phyloP scores from a whole-genome alignment of 768 basidiomycete species.

The Favolaschia claudopus region DNA sequence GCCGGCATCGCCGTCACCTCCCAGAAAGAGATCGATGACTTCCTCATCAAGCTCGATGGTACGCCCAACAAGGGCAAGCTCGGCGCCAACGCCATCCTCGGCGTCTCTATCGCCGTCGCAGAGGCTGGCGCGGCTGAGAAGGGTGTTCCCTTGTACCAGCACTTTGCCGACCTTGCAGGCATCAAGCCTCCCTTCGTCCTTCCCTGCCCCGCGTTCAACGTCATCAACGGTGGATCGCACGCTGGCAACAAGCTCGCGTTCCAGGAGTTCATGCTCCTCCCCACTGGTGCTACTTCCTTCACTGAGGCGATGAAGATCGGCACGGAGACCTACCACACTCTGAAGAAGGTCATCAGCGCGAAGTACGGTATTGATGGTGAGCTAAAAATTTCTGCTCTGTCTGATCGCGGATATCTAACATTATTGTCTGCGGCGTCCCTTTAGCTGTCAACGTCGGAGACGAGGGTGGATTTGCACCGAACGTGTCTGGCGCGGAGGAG shows the following conservation, averaged over 20 bases:
- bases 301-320: slow-evolving; percentile 99
- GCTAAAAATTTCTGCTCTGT: no score
- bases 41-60: slow-evolving; percentile 97
- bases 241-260: slow-evolving; percentile 99
- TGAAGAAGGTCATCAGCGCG: slow-evolving; percentile 99
- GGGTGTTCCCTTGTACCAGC: slow-evolving; percentile 93
- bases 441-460: slow-evolving; percentile 98
- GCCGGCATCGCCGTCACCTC: slow-evolving; percentile 83
- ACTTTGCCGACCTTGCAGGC: slow-evolving; percentile 95
- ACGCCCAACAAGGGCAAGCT: slow-evolving; percentile 99
- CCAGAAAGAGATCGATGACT: slow-evolving; percentile 96
- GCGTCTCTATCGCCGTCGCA: slow-evolving; percentile 94
- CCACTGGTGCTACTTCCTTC: slow-evolving; percentile 91
- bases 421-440: slow-evolving; percentile 15
- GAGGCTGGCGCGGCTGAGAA: slow-evolving; percentile 96
- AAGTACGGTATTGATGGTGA: slow-evolving; percentile 99
- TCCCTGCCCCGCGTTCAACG: slow-evolving; percentile 95
- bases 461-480: slow-evolving; percentile 99
- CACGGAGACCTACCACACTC: slow-evolving; percentile 95
- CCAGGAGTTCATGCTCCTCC: slow-evolving; percentile 99
- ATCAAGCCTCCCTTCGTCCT: slow-evolving; percentile 93
- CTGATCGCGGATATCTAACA: neutral
- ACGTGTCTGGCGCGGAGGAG: slow-evolving; percentile 96
- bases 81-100: slow-evolving; percentile 99
- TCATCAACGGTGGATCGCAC: slow-evolving; percentile 99